Conservation (phyloP, 2,329 filamentous ascomycete species). For the Leptosphaerulina australis region DNA sequence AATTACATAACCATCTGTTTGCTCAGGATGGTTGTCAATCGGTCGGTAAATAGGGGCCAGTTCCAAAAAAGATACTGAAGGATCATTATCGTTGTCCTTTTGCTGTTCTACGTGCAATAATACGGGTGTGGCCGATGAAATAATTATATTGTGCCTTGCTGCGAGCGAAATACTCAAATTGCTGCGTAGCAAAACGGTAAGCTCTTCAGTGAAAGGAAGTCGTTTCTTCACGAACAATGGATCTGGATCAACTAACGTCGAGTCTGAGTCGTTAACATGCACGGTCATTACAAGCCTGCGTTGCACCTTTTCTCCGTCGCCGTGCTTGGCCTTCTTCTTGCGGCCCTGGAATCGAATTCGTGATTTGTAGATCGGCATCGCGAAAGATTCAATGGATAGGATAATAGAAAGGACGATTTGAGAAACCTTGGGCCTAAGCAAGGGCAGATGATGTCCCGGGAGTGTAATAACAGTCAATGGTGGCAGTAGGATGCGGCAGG, state of each 20-base stretch:
- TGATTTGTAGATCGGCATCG: conserved; percentile 1
- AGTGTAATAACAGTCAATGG: too few species aligned
- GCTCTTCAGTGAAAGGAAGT: conserved; percentile 3
- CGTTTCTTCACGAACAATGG: conserved; percentile 6
- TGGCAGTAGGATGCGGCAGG: background rate
- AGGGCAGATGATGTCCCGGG: too few species aligned
- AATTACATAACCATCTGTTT: background rate
- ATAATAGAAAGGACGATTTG: too few species aligned
- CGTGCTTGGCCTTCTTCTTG: background rate
- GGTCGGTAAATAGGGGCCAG: background rate
- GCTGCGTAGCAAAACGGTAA: background rate
- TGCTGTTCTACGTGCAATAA: background rate
- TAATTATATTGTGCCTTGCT: background rate
- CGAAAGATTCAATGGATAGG: too few species aligned
- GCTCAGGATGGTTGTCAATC: background rate
- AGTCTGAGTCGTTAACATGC: background rate
- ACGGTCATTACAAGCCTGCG: background rate
- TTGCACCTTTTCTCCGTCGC: background rate
- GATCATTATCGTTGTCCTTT: background rate
- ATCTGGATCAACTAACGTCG: background rate
- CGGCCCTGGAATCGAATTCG: background rate
- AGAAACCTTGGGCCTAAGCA: too few species aligned
- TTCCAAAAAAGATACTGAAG: background rate
- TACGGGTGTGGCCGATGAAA: background rate
- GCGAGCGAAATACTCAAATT: conserved; percentile 2